These are phyloP conservation scores for Neurospora sp. DNA, from an alignment of 495 filamentous ascomycete genomes.

Conservation along the genomic window DNA sequence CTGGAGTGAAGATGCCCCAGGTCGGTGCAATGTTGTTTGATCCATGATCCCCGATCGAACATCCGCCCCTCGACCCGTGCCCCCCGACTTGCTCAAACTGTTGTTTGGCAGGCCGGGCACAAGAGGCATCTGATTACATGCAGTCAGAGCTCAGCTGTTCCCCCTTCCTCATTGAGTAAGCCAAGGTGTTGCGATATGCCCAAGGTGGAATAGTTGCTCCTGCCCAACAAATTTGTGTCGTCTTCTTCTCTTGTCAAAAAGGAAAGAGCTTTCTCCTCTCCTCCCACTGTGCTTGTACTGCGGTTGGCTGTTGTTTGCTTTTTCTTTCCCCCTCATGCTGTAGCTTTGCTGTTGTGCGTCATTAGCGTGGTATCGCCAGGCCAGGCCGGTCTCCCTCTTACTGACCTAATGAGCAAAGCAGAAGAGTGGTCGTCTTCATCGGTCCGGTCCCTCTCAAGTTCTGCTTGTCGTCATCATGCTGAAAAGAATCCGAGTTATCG, in stretches of 20 bases:
- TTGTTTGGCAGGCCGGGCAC: neutral
- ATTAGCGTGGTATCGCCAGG: neutral
- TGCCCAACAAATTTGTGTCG: neutral
- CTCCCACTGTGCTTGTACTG: neutral
- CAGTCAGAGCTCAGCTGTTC: neutral
- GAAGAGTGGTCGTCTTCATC: neutral
- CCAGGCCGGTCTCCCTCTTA: neutral
- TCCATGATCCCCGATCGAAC: neutral
- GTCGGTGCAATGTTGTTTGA: neutral
- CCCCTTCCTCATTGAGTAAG: neutral
- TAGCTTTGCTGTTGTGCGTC: neutral
- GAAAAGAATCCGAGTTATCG: neutral
- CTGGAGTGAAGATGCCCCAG: neutral
- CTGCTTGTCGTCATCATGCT: neutral
- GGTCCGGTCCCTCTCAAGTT: neutral
- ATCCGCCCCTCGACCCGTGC: neutral
- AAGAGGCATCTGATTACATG: neutral
- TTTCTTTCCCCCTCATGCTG: neutral
- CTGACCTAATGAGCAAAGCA: neutral
- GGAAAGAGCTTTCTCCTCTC: neutral
- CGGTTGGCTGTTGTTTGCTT: neutral
- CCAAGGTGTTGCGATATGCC: neutral
- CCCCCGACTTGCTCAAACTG: neutral
- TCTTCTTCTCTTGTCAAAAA: neutral
- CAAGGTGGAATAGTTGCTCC: neutral